phyloP scores from a whole-genome alignment of 306 rosid species.

The Dalbergia cultrata region DNA sequence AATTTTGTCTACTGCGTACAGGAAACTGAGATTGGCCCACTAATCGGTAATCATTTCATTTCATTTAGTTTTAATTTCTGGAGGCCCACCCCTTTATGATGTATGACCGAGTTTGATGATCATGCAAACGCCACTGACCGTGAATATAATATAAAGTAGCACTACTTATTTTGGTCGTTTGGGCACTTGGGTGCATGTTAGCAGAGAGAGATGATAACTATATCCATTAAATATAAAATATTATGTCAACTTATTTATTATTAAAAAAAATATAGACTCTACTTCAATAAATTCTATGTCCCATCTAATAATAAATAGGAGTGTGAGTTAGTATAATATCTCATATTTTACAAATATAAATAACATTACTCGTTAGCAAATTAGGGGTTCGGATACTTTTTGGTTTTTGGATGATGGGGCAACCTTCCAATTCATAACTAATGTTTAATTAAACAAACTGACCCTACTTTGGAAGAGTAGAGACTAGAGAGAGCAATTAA shows the following conservation, averaged over 20 bases:
- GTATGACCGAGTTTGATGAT: conserved; percentile 26
- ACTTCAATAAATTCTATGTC: too few relatives aligned
- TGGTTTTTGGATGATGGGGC: conserved; percentile 30
- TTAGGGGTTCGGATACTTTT: conserved; percentile 2
- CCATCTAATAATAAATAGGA: too few relatives aligned
- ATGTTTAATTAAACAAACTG: conserved; percentile 23
- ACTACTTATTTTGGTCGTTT: conserved; percentile 7
- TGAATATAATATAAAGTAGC: background rate
- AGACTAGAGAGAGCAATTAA: conserved; percentile 22
- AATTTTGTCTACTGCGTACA: conserved; percentile 52
- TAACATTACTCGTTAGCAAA: background rate
- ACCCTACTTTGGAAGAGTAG: conserved; percentile 7
- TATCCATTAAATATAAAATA: too few relatives aligned
- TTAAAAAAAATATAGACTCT: too few relatives aligned
- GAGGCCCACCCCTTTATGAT: conserved; percentile 55
- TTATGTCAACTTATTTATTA: too few relatives aligned
- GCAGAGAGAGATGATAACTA: background rate
- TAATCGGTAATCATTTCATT: conserved; percentile 44
- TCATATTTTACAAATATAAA: too few relatives aligned
- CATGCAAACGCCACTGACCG: conserved; percentile 11
- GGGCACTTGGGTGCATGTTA: conserved; percentile 31
- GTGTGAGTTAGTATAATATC: too few relatives aligned
- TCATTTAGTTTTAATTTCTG: conserved; percentile 37
- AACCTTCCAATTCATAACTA: conserved; percentile 36
- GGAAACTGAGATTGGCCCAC: conserved; percentile 40